These are phyloP conservation scores for Spencermartinsiella ligniputridi DNA, from an alignment of 1,139 yeast genomes.

Conservation along the genomic window DNA sequence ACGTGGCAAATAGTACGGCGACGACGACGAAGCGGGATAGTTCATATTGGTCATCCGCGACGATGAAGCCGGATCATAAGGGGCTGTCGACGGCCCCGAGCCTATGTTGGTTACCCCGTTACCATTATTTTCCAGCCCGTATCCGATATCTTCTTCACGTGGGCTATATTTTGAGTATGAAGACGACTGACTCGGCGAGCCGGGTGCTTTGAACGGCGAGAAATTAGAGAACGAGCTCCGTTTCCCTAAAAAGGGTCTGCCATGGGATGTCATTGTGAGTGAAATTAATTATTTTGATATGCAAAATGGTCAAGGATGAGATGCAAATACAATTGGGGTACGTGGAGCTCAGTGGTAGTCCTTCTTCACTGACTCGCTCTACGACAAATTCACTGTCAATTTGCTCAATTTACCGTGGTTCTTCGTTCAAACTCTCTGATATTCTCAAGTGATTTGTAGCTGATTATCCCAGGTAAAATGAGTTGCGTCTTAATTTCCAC, in stretches of 20 bases:
- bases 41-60: background rate
- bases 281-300: too few relatives aligned
- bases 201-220: constrained; percentile 11
- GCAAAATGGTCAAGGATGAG: too few relatives aligned
- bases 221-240: constrained; percentile 26
- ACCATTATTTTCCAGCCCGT: background rate
- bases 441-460: too few relatives aligned
- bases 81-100: background rate
- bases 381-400: too few relatives aligned
- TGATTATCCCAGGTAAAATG: too few relatives aligned
- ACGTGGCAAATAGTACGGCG: constrained; percentile 21
- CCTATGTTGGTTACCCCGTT: background rate
- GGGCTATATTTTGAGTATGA: constrained; percentile 4
- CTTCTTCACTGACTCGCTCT: too few relatives aligned
- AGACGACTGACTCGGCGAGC: constrained; percentile 2
- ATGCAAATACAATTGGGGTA: too few relatives aligned
- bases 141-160: constrained; percentile 2
- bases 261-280: constrained; percentile 10
- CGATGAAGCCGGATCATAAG: background rate
- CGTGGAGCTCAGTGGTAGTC: too few relatives aligned
- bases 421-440: too few relatives aligned
- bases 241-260: constrained; percentile 21
- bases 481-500: too few relatives aligned
- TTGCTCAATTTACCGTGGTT: too few relatives aligned
- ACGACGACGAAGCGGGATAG: constrained; percentile 1